A percentile compares a stretch with the other conserved stretches of the same genome.
Conservation (phyloP, 352 stramenopile genomes). For the Globisporangium parvum region DNA sequence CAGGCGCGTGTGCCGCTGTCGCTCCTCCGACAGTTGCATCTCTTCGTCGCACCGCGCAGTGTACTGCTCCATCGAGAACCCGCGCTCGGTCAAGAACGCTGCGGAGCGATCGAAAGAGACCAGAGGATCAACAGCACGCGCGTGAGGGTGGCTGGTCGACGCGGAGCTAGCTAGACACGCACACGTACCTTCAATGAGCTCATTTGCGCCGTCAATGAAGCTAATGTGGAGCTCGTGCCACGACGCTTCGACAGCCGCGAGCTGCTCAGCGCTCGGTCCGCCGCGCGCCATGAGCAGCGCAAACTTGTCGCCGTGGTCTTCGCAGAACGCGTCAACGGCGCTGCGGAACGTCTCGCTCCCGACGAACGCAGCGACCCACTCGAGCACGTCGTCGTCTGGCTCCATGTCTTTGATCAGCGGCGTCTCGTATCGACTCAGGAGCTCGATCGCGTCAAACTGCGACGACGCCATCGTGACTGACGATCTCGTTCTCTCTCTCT, state of each 20-base stretch:
- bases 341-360: slow-evolving; percentile 68
- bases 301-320: slow-evolving; percentile 51
- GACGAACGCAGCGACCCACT: slow-evolving; percentile 73
- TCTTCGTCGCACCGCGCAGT: slow-evolving; percentile 62
- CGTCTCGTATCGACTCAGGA: slow-evolving; percentile 74
- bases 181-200: slow-evolving; percentile 41
- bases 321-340: slow-evolving; percentile 56
- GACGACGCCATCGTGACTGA: slow-evolving; percentile 11
- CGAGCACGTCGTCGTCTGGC: slow-evolving; percentile 65
- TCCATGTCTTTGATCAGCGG: slow-evolving; percentile 82
- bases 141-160: not conserved
- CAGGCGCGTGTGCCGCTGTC: slow-evolving; percentile 66
- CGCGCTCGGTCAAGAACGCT: slow-evolving; percentile 44
- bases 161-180: not conserved
- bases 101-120: not conserved
- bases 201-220: slow-evolving; percentile 68
- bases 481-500: not conserved
- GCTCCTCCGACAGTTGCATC: slow-evolving; percentile 56
- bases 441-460: slow-evolving; percentile 73
- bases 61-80: slow-evolving; percentile 77
- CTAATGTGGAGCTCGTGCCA: slow-evolving; percentile 67
- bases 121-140: not conserved
- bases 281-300: slow-evolving; percentile 56
- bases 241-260: slow-evolving; percentile 50
- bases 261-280: slow-evolving; percentile 43